Evolutionary conservation across 2,329 filamentous ascomycete species (phyloP).

Genomic region (Calycina marina): DNA sequence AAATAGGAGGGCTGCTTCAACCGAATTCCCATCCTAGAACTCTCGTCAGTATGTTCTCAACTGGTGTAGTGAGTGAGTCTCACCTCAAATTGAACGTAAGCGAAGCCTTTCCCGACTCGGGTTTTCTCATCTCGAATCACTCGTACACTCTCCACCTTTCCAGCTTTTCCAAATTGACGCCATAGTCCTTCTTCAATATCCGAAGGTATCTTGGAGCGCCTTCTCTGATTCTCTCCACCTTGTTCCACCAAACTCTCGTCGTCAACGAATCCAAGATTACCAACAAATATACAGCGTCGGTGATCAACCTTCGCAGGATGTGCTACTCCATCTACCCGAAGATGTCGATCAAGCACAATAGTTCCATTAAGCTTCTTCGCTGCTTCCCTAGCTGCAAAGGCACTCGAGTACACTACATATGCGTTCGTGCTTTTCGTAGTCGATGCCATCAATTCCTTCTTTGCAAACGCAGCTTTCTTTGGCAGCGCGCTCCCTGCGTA

Average conservation of each 20-base stretch:
- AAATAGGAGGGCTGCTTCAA: constrained; percentile 79
- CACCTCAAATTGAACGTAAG: constrained; percentile 88
- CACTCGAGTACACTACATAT: constrained; percentile 76
- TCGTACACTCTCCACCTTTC: constrained; percentile 82
- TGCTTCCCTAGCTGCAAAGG: constrained; percentile 61
- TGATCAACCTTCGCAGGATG: constrained; percentile 75
- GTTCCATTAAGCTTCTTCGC: constrained; percentile 69
- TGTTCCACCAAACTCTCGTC: constrained; percentile 63
- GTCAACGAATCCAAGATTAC: constrained; percentile 91
- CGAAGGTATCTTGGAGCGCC: constrained; percentile 58
- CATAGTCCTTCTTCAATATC: constrained; percentile 91
- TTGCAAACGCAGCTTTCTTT: constrained; percentile 89
- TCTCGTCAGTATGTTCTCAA: constrained; percentile 9
- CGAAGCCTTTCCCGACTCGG: constrained; percentile 89
- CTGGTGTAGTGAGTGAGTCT: constrained; percentile 14
- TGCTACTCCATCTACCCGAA: constrained; percentile 81
- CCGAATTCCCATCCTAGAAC: constrained; percentile 58
- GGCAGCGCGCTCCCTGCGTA: constrained; percentile 66
- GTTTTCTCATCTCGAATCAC: constrained; percentile 83
- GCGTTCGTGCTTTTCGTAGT: constrained; percentile 91
- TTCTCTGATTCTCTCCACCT: constrained; percentile 54
- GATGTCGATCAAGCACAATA: constrained; percentile 69
- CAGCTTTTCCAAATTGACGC: constrained; percentile 62
- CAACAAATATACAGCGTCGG: constrained; percentile 86
- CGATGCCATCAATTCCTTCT: constrained; percentile 75